Conservation (phyloP, 768 basidiomycete genomes). For the Ephemerocybe angulata region DNA sequence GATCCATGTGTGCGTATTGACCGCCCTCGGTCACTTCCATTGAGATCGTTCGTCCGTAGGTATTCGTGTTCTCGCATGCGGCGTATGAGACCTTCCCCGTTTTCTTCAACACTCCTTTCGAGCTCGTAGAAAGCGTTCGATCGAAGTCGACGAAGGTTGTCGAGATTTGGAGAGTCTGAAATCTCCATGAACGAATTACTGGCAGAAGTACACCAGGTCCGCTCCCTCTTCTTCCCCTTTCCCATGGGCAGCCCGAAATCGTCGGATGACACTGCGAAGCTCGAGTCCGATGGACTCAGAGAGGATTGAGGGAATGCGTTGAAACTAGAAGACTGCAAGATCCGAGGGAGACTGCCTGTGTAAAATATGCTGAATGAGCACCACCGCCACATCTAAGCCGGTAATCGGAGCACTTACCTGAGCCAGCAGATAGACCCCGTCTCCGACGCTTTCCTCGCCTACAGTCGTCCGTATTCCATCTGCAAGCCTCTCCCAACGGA, state of each 20-base stretch:
- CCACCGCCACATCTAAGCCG: too few species aligned
- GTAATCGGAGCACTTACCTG: background rate
- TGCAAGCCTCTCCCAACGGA: constrained; percentile 25
- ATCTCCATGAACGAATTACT: background rate
- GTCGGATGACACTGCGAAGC: constrained; percentile 45
- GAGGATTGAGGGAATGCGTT: constrained; percentile 9
- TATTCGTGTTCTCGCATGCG: constrained; percentile 74
- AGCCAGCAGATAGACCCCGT: constrained; percentile 40
- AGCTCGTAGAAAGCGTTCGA: constrained; percentile 67
- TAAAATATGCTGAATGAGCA: too few species aligned
- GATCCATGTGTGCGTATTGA: background rate
- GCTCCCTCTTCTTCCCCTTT: background rate
- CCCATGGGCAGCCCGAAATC: constrained; percentile 36
- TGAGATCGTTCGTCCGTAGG: constrained; percentile 40
- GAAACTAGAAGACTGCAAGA: background rate
- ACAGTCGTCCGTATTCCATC: constrained; percentile 53
- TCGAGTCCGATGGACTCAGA: constrained; percentile 16
- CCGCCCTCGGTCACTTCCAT: constrained; percentile 32
- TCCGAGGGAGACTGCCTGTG: background rate
- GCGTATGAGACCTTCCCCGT: constrained; percentile 62
- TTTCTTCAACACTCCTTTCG: constrained; percentile 56
- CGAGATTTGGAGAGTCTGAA: constrained; percentile 11
- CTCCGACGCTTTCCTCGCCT: constrained; percentile 53
- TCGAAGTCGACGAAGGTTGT: constrained; percentile 37
- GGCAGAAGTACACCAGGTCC: background rate